Evolutionary conservation across 139 green algal genomes (phyloP).

Genomic region (Pycnococcus provasolii): DNA sequence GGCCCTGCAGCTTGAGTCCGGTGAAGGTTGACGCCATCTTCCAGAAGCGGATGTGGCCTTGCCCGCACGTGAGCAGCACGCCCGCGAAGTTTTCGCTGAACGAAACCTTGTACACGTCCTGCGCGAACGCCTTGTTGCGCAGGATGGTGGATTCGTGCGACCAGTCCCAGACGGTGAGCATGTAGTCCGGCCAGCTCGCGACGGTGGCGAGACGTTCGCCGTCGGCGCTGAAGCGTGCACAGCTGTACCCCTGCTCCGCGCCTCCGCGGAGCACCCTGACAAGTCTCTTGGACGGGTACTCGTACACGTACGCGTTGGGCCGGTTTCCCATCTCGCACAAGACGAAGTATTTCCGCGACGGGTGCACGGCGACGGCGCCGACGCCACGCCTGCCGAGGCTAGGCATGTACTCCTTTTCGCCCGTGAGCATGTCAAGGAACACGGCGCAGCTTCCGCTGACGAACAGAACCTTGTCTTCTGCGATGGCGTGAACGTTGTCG

Average conservation of each 20-base stretch:
- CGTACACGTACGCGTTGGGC: conserved; percentile 57
- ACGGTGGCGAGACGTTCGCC: conserved; percentile 62
- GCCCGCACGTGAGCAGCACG: conserved; percentile 51
- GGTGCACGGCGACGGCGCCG: conserved; percentile 50
- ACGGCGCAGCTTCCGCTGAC: conserved; percentile 38
- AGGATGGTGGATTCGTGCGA: conserved; percentile 48
- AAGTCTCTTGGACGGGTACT: conserved; percentile 43
- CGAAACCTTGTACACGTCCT: conserved; percentile 46
- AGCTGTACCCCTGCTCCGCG: conserved; percentile 53
- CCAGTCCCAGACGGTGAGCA: conserved; percentile 74
- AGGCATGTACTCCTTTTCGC: conserved; percentile 19
- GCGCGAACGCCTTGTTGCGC: conserved; percentile 63
- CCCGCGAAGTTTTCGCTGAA: conserved; percentile 58
- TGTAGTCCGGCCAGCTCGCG: conserved; percentile 57
- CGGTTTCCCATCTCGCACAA: conserved; percentile 52
- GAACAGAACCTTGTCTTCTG: conserved; percentile 42
- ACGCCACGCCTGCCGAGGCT: conserved; percentile 7
- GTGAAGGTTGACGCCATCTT: conserved; percentile 76
- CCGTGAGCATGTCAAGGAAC: conserved; percentile 38
- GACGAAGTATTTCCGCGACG: conserved; percentile 44
- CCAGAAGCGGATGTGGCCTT: conserved; percentile 79
- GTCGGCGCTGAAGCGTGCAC: conserved; percentile 44
- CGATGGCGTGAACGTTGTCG: conserved; percentile 49
- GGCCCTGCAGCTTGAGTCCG: conserved; percentile 74
- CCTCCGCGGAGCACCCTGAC: conserved; percentile 38